Evolutionary conservation across 192 early-diverging fungal genomes (phyloP).

Genomic region (Coemansia sp.): DNA sequence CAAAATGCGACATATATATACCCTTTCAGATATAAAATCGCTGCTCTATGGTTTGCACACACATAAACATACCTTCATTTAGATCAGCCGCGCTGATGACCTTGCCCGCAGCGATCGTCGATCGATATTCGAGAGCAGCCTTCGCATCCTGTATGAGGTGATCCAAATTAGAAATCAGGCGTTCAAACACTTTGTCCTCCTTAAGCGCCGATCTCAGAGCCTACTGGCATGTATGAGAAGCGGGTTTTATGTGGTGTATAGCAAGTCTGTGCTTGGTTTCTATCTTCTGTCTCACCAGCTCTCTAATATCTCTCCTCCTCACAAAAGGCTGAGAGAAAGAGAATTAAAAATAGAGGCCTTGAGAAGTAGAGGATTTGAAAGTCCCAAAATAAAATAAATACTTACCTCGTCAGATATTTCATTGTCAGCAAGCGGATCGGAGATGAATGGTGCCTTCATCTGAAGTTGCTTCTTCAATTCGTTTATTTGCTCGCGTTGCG

Average conservation of each 20-base stretch:
- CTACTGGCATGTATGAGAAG: constrained; percentile 55
- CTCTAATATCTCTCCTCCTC: not conserved
- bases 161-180: constrained; percentile 57
- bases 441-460: constrained; percentile 19
- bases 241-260: constrained; percentile 18
- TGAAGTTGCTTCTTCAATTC: constrained; percentile 52
- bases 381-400: constrained; percentile 4
- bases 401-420: constrained; percentile 54
- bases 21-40: not conserved
- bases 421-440: constrained; percentile 28
- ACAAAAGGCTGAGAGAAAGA: not conserved
- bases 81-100: constrained; percentile 52
- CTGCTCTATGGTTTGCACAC: too few species aligned
- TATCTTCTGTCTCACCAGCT: not conserved
- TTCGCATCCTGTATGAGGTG: constrained; percentile 57
- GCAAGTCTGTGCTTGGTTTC: constrained; percentile 6
- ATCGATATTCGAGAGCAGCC: constrained; percentile 52
- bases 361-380: not conserved
- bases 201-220: constrained; percentile 55
- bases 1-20: not conserved
- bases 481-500: constrained; percentile 45
- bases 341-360: not conserved
- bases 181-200: constrained; percentile 57
- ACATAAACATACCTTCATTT: constrained; percentile 35
- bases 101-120: constrained; percentile 51